These are phyloP conservation scores for Pyronema domesticum DNA, from an alignment of 495 filamentous ascomycete genomes.

Conservation along the genomic window DNA sequence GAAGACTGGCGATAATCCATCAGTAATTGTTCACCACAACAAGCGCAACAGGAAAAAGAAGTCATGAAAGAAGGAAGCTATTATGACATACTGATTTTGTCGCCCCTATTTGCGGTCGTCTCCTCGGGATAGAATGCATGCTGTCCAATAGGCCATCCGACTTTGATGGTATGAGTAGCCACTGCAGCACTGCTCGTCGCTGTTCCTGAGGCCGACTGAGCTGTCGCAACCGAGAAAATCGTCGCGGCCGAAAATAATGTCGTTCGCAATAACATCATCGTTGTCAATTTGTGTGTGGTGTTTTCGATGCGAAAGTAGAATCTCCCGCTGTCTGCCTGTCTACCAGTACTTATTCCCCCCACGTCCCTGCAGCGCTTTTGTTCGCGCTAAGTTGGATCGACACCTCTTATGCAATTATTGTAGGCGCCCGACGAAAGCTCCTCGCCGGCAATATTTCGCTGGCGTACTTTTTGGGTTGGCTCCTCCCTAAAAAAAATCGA, in stretches of 20 bases:
- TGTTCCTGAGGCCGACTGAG: background rate
- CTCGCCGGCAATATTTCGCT: too few species aligned
- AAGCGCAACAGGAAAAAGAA: background rate
- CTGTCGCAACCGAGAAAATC: background rate
- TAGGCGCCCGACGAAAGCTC: background rate
- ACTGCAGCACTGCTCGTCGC: background rate
- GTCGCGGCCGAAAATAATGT: background rate
- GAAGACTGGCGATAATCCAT: constrained; percentile 23
- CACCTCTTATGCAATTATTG: background rate
- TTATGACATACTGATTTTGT: constrained; percentile 11
- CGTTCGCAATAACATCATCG: background rate
- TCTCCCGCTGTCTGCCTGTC: background rate
- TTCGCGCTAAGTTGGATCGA: background rate
- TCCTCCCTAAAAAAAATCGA: too few species aligned
- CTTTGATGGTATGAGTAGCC: constrained; percentile 4
- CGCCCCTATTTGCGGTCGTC: constrained; percentile 10
- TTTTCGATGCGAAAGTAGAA: background rate
- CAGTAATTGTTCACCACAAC: background rate
- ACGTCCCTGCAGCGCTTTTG: background rate
- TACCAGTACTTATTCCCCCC: background rate
- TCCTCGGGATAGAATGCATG: constrained; percentile 10
- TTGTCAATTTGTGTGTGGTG: background rate
- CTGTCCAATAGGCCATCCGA: constrained; percentile 4
- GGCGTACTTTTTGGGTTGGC: too few species aligned
- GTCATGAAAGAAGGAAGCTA: background rate